phyloP scores from a whole-genome alignment of 768 basidiomycete species.

The Nidularia sp. region DNA sequence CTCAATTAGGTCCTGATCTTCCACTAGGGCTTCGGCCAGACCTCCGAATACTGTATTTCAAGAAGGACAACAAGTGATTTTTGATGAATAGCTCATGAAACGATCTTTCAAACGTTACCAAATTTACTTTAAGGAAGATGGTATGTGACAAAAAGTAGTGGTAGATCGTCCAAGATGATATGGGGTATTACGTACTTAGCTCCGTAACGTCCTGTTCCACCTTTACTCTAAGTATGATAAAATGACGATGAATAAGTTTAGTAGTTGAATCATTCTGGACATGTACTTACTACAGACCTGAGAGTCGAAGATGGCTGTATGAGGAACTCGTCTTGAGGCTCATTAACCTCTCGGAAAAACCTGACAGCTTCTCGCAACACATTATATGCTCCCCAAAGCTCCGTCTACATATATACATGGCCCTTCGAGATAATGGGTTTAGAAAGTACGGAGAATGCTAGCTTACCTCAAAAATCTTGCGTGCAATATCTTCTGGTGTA shows the following conservation, averaged over 20 bases:
- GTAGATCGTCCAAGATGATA: no score
- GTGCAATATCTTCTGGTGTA: background rate
- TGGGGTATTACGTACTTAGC: no score
- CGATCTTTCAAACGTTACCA: no score
- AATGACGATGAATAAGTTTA: background rate
- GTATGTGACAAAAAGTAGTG: no score
- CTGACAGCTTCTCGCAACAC: constrained; percentile 12
- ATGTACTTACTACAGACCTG: background rate
- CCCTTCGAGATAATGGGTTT: background rate
- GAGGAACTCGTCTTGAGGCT: background rate
- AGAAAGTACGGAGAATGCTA: background rate
- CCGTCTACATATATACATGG: background rate
- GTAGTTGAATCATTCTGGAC: background rate
- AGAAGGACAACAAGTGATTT: no score
- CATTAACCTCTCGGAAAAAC: background rate
- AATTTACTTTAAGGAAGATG: no score
- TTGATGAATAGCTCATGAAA: no score
- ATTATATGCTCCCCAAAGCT: constrained; percentile 7
- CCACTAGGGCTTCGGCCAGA: no score
- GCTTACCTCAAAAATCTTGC: background rate
- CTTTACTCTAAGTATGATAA: no score
- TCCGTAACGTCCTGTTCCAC: no score
- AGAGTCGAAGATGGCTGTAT: background rate
- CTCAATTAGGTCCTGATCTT: no score
- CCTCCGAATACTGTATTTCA: no score